Evolutionary conservation across 2,329 filamentous ascomycete species (phyloP).

Genomic region (Alternaria sp.): DNA sequence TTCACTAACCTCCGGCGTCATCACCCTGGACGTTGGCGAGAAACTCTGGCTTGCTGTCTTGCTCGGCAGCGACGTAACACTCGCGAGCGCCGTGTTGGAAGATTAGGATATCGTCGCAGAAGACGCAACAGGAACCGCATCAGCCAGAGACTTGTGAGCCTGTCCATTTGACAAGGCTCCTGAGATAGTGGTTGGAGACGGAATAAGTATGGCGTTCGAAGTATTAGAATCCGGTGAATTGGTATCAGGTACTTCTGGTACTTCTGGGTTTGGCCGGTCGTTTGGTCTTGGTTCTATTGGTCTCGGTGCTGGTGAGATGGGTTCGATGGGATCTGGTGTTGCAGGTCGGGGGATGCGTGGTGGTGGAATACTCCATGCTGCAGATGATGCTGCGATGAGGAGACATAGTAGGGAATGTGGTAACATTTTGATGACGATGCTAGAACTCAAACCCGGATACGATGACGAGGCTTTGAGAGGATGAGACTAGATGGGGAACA

Average conservation of each 20-base stretch:
- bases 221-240: background rate
- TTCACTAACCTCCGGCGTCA: background rate
- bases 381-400: background rate
- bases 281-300: background rate
- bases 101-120: background rate
- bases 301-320: slow-evolving; percentile 1
- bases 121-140: background rate
- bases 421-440: background rate
- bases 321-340: background rate
- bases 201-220: background rate
- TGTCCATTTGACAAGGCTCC: background rate
- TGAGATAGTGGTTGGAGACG: background rate
- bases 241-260: background rate
- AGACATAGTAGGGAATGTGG: background rate
- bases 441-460: background rate
- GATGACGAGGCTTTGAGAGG: background rate
- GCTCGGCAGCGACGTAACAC: background rate
- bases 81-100: background rate
- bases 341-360: background rate
- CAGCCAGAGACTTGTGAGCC: background rate
- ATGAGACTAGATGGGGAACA: background rate
- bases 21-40: background rate
- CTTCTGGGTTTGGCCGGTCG: slow-evolving; percentile 1
- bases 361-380: background rate
- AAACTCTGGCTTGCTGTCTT: background rate